These are phyloP conservation scores for Corylus heterophylla DNA, from an alignment of 306 rosid species.

Conservation along the genomic window DNA sequence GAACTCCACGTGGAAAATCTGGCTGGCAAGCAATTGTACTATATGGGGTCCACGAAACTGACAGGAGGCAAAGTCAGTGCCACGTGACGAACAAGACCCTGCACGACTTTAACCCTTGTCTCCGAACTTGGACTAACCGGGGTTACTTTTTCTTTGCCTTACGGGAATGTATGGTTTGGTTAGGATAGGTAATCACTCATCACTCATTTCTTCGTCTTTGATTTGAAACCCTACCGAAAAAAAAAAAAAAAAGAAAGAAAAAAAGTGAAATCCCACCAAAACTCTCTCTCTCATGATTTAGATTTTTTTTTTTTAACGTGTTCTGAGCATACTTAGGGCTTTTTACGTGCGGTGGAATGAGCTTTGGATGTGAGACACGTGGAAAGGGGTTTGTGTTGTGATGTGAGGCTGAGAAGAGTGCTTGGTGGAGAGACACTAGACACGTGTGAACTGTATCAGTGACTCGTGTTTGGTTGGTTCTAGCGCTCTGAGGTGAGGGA, in stretches of 20 bases:
- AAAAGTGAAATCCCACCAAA: too few relatives aligned
- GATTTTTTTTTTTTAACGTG: too few relatives aligned
- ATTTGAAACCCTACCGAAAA: neutral
- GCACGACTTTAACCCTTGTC: neutral
- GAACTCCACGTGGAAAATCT: constrained; percentile 22
- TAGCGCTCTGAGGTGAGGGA: too few relatives aligned
- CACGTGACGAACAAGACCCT: constrained; percentile 22
- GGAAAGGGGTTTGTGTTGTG: neutral
- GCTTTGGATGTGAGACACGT: neutral
- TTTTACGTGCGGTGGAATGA: too few relatives aligned
- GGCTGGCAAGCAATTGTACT: constrained; percentile 28
- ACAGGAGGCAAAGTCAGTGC: constrained; percentile 10
- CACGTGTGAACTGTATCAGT: neutral
- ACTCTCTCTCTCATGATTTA: too few relatives aligned
- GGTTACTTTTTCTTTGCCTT: neutral
- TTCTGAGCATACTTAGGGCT: too few relatives aligned
- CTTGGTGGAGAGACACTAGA: neutral
- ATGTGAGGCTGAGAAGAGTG: neutral
- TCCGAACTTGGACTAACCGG: neutral
- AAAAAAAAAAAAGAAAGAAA: neutral
- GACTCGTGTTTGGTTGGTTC: neutral
- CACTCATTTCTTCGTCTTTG: neutral
- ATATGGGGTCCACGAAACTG: constrained; percentile 14
- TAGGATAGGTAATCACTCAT: neutral
- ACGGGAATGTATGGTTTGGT: neutral